Evolutionary conservation across 805 yeast species (phyloP).

Genomic region (Alloascoidea hylecoeti): DNA sequence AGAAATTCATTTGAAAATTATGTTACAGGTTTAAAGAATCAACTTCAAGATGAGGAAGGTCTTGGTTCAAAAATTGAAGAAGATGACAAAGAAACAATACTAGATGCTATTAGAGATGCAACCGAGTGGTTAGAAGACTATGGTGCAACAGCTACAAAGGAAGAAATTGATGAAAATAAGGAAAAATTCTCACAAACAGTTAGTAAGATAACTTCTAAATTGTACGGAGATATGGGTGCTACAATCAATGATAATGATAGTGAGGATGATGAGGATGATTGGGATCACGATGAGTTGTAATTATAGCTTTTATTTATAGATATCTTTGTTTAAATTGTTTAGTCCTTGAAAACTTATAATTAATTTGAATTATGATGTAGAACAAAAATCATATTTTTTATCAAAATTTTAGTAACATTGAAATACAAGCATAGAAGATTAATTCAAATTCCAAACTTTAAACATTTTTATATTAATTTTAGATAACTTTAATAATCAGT

Average conservation of each 20-base stretch:
- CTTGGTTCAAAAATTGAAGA: slow-evolving; percentile 73
- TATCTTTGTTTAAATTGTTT: too few relatives aligned
- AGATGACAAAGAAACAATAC: slow-evolving; percentile 81
- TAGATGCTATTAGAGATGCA: slow-evolving; percentile 79
- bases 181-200: slow-evolving; percentile 71
- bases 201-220: slow-evolving; percentile 83
- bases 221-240: slow-evolving; percentile 43
- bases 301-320: too few relatives aligned
- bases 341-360: too few relatives aligned
- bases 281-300: slow-evolving; percentile 58
- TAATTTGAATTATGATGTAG: too few relatives aligned
- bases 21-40: slow-evolving; percentile 70
- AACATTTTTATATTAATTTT: too few relatives aligned
- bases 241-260: slow-evolving; percentile 27
- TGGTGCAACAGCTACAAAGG: slow-evolving; percentile 75
- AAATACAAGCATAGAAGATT: too few relatives aligned
- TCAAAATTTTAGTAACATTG: too few relatives aligned
- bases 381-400: too few relatives aligned
- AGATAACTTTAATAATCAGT: slow-evolving; percentile 5
- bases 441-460: too few relatives aligned
- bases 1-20: slow-evolving; percentile 83
- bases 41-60: slow-evolving; percentile 39
- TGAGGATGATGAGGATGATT: slow-evolving; percentile 43
- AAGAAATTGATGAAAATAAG: slow-evolving; percentile 88
- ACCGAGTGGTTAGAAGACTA: slow-evolving; percentile 82